Evolutionary conservation across 805 yeast genomes (phyloP), one percentile per base, ranked within the genome.

Genomic region (Jamesozyma rosinii): DNA sequence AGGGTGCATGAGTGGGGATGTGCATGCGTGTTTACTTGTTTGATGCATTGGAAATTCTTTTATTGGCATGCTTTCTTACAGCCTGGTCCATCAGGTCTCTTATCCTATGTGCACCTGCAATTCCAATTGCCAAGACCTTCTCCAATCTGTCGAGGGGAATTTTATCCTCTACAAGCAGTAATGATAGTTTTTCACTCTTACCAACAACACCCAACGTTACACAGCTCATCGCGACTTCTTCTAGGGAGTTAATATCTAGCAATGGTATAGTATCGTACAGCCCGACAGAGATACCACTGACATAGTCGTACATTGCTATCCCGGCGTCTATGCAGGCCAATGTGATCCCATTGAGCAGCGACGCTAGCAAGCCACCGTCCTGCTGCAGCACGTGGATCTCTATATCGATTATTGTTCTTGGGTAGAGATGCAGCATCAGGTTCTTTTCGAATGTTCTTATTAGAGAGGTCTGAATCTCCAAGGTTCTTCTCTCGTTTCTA

Each of bases 301-400:
- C 82, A 58, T 86, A 89, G 59, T 92, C 97, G 57, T 82, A 83
- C 82, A 92, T 81, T 4, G 96, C 83, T 37, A 92, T 81, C 40
- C 97, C 97, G 1, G 97, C 97, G 64, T 92, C 97, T 29, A 92
- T 78, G 36, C 92, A 69, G 0, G 95, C 97, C 53, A 92, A 67
- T 1, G 96, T 86, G 35, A 85, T 76, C 9, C 97, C 85, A 59
- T 92, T 92, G 35, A 86, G 72, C 50, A 92, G 77, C 1, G 83
- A 72, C 0, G 95, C 76, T 49, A 90, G 62, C 21, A 90, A 58
- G 0, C 95, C 95, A 32, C 98, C 98, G 57, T 92, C 98, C 55
- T 87, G 86, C 13, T 87, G 79, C 42, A 92, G 68, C 0, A 92
- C 88, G 50, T 85, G 84, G 5, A 89, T 68, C 36, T 76, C 74